Base-by-base conservation (phyloP, 2,329 filamentous ascomycete genomes). In the Aspergillus transmontanensis region DNA sequence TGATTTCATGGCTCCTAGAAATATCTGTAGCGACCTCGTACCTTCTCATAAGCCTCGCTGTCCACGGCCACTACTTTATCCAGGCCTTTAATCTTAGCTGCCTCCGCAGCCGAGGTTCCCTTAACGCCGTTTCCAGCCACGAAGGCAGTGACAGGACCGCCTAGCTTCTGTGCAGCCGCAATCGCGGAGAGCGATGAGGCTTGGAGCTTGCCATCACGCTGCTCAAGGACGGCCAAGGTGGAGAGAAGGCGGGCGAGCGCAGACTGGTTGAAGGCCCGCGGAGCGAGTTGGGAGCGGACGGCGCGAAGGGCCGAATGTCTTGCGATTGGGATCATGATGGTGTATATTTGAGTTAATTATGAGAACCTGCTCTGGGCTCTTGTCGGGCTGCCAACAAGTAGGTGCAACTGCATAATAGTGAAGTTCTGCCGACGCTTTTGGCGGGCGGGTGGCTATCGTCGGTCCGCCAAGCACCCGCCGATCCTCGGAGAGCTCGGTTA, bases 1-100 rank as follows among this genome's bases (percentile, higher is more conserved):
- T 14, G 14, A 7, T 11, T 19, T 26, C 6, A 54, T n/a, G 30
- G 16, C 51, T 55, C n/a, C 12, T 3, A 43, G 53, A 30, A 2
- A 32, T 14, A 26, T 41, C 9, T 9, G 10, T 19, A 41, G 30
- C 26, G 10, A 32, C 30, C 36, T 46, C 57, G 16, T 73, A 94
- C 93, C 88, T 94, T 96, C 74, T 98, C 94, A 75, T 99, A 99
- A 57, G 92, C 91, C 60, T 83, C 88, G 80, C 93, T 98, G 68
- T 97, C 92, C 23, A 98, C 89, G 48, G 88, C 89, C 71, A 99
- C 86, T 65, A 99, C 87, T 84, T 97, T 98, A 72, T 96, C 93
- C 46, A 99, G 81, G 32, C 95, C 95, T 68, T 92, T 88, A 45
- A 96, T 89, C 81, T 96, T 96, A 67, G 93, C 91, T 28, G 91